phyloP scores from a whole-genome alignment of 225 moss, liverwort and hornwort species.

The Pseudisothecium myosuroides region DNA sequence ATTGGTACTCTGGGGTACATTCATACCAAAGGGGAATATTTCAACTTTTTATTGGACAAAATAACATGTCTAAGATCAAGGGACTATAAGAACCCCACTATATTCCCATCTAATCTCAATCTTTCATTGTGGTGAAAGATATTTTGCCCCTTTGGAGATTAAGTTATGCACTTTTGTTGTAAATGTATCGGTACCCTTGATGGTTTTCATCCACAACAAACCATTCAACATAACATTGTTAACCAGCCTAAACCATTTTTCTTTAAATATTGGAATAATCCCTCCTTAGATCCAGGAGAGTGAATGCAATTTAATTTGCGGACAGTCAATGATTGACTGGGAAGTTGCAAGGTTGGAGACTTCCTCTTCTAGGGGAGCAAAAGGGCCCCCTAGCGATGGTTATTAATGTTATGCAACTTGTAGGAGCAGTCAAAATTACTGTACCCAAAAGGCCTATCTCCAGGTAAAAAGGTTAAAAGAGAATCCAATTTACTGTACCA shows the following conservation, averaged over 20 bases:
- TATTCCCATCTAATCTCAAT: background rate
- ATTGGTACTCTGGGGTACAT: accelerated
- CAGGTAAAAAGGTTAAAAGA: background rate
- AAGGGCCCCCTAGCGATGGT: accelerated
- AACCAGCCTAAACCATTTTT: background rate
- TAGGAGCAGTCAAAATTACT: background rate
- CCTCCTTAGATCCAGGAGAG: accelerated
- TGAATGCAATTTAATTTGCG: background rate
- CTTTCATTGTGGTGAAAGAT: background rate
- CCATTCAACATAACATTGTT: background rate
- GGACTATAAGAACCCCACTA: too few relatives aligned
- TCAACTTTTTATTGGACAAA: background rate
- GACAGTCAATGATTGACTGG: background rate
- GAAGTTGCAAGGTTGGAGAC: background rate
- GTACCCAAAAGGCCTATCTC: background rate
- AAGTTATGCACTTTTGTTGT: too few relatives aligned
- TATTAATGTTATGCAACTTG: background rate
- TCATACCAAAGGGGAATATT: background rate
- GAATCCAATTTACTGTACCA: background rate
- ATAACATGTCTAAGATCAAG: accelerated
- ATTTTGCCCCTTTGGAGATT: background rate
- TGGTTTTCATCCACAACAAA: background rate
- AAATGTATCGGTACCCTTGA: background rate
- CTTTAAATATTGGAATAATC: background rate
- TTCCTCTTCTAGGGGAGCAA: background rate